phyloP scores from a whole-genome alignment of 805 yeast genomes.

The Limtongia smithiae region DNA sequence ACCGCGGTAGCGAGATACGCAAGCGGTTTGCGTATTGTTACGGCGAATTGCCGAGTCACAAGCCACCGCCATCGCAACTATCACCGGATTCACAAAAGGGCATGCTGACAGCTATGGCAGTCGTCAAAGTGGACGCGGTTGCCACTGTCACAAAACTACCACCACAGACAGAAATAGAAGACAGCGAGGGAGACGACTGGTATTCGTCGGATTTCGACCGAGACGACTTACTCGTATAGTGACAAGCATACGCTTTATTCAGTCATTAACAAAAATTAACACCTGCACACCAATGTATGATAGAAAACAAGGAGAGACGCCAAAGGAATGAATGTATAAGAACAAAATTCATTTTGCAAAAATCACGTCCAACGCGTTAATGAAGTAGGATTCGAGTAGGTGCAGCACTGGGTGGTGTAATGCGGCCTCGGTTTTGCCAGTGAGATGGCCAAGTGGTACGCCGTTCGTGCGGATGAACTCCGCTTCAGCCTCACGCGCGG shows the following conservation, averaged over 20 bases:
- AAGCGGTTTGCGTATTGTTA: no score
- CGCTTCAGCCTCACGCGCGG: slow-evolving; percentile 23
- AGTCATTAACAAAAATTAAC: background rate
- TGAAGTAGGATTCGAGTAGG: background rate
- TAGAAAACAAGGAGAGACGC: background rate
- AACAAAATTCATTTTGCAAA: slow-evolving; percentile 6
- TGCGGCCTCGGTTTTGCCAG: slow-evolving; percentile 6
- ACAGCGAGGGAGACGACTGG: slow-evolving; percentile 6
- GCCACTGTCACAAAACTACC: background rate
- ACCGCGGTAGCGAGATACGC: no score
- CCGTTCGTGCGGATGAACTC: slow-evolving; percentile 23
- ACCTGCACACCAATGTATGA: background rate
- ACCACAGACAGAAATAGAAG: background rate
- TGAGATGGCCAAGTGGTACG: slow-evolving; percentile 16
- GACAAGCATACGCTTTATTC: no score
- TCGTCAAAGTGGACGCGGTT: no score
- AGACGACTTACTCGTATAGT: no score
- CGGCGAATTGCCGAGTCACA: no score
- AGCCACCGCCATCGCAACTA: no score
- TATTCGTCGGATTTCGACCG: background rate
- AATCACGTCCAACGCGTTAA: slow-evolving; percentile 11
- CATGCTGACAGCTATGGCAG: no score
- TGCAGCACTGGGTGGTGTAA: background rate
- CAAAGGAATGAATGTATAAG: background rate
- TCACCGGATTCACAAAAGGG: no score